A percentile compares a stretch with the other conserved stretches of the same genome.
phyloP scores from a whole-genome alignment of 2,329 filamentous ascomycete genomes.

The Penicillium sp. region DNA sequence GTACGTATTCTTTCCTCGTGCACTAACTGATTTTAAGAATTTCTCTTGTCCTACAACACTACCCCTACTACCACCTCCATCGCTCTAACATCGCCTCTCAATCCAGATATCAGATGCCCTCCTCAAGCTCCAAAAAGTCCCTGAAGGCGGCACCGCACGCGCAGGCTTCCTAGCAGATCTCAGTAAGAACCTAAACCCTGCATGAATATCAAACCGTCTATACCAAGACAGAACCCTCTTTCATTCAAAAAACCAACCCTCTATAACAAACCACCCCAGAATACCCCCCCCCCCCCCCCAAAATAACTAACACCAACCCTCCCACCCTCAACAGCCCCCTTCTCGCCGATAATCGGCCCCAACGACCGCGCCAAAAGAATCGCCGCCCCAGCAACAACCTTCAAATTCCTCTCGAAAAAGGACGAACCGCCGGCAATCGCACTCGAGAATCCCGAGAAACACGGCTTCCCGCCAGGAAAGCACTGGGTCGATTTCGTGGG shows the following conservation, averaged over 20 bases:
- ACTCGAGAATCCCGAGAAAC: slow-evolving; percentile 29
- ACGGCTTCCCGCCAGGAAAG: slow-evolving; percentile 63
- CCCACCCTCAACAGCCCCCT: slow-evolving; percentile 35
- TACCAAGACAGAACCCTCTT: not conserved
- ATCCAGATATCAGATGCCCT: slow-evolving; percentile 72
- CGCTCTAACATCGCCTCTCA: not conserved
- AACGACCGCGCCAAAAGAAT: slow-evolving; percentile 41
- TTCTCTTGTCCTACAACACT: not conserved
- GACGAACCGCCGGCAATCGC: slow-evolving; percentile 47
- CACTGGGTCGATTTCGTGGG: slow-evolving; percentile 71
- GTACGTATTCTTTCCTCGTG: slow-evolving; percentile 31
- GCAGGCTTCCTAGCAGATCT: slow-evolving; percentile 72
- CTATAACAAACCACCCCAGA: not conserved
- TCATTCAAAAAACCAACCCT: not conserved
- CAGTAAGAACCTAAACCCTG: slow-evolving; percentile 45
- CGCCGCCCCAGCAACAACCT: slow-evolving; percentile 52
- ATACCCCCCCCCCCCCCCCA: no score
- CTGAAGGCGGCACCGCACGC: slow-evolving; percentile 56
- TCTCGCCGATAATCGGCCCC: slow-evolving; percentile 41
- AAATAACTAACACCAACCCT: not conserved
- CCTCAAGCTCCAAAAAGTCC: slow-evolving; percentile 64
- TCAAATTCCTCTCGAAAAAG: slow-evolving; percentile 64
- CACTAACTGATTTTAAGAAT: not conserved
- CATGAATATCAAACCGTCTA: not conserved
- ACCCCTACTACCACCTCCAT: not conserved